phyloP scores from a whole-genome alignment of 352 stramenopile genomes.

The Phytophthora agathidicida region DNA sequence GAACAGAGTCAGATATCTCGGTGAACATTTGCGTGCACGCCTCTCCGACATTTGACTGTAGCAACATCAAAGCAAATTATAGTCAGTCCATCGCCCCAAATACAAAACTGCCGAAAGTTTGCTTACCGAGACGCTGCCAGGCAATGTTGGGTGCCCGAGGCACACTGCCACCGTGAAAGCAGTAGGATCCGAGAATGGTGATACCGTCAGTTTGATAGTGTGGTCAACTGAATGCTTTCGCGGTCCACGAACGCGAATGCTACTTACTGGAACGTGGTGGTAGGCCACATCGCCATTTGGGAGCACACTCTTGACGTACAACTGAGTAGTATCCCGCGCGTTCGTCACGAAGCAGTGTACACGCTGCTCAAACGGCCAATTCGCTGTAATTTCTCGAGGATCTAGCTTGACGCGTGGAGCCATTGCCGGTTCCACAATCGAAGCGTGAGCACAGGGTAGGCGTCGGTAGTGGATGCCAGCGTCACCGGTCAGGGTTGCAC shows the following conservation, averaged over 20 bases:
- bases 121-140: conserved; percentile 37
- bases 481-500: conserved; percentile 1
- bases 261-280: conserved; percentile 38
- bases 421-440: conserved; percentile 30
- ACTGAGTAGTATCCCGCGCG: conserved; percentile 35
- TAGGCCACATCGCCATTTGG: conserved; percentile 47
- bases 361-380: conserved; percentile 53
- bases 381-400: conserved; percentile 50
- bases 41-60: conserved; percentile 12
- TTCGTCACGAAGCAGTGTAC: conserved; percentile 35
- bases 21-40: conserved; percentile 23
- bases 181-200: conserved; percentile 66
- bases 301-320: conserved; percentile 56
- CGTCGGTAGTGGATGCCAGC: conserved; percentile 6
- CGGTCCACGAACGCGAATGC: conserved; percentile 18
- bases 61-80: conserved; percentile 5
- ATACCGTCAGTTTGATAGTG: conserved; percentile 43
- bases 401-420: conserved; percentile 27
- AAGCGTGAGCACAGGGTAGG: conserved; percentile 22
- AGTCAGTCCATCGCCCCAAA: conserved; percentile 8
- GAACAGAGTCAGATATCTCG: conserved; percentile 44
- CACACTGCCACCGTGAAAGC: conserved; percentile 46
- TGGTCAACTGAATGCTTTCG: conserved; percentile 35
- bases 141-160: conserved; percentile 36
- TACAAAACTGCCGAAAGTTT: background rate